Conservation (phyloP, 2,329 filamentous ascomycete species). For the Penicillium vulpinum region DNA sequence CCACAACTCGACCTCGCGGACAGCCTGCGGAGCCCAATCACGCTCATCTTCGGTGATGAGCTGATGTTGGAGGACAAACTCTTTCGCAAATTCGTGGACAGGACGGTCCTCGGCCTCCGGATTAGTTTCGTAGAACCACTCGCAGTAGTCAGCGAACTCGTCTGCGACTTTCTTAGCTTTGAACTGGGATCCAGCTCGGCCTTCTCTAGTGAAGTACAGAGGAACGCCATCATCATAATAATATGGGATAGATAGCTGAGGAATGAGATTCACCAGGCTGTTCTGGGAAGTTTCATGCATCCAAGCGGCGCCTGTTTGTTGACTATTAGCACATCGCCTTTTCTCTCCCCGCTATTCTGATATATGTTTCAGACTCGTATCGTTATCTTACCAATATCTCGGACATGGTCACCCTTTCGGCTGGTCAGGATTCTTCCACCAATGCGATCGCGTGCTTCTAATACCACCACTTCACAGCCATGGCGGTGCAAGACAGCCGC, state of each 20-base stretch:
- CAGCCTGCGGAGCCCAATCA: constrained; percentile 47
- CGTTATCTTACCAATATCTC: constrained; percentile 41
- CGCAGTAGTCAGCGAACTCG: constrained; percentile 47
- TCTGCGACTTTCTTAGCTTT: constrained; percentile 50
- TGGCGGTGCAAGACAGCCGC: constrained; percentile 37
- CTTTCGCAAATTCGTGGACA: constrained; percentile 43
- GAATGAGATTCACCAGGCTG: constrained; percentile 46
- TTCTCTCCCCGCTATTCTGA: neutral
- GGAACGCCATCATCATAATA: constrained; percentile 49
- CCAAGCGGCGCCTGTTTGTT: constrained; percentile 45
- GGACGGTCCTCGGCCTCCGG: constrained; percentile 44
- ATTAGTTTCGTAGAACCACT: constrained; percentile 44
- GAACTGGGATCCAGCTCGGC: constrained; percentile 47
- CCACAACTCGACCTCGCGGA: constrained; percentile 48
- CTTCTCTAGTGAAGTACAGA: constrained; percentile 45
- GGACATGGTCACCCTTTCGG: constrained; percentile 35
- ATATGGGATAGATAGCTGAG: constrained; percentile 44
- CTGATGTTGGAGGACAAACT: constrained; percentile 44
- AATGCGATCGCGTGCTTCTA: constrained; percentile 39
- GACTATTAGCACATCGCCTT: neutral
- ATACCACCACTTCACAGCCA: constrained; percentile 36
- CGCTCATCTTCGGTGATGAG: constrained; percentile 46
- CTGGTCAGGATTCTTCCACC: constrained; percentile 44
- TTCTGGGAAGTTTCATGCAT: constrained; percentile 50
- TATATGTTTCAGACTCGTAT: neutral